Evolutionary conservation across 2,329 filamentous ascomycete species (phyloP), one percentile per base, ranked within the genome.

Genomic region (Ophiobolus disseminans): DNA sequence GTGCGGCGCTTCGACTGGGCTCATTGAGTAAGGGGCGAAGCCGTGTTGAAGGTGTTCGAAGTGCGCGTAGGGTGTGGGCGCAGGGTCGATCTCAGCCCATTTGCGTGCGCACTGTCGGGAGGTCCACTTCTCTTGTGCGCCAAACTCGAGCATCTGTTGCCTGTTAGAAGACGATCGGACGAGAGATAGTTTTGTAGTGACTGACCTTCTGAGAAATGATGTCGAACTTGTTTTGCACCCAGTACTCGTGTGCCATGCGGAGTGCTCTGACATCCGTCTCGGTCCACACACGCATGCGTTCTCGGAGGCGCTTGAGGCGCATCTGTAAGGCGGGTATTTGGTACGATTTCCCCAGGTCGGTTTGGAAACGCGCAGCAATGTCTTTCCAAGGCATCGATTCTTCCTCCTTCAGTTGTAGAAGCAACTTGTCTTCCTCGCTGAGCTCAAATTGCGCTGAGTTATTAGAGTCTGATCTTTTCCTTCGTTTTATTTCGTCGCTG

Each of bases 301-400:
- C 79, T 14, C 77, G 70, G 28, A 82, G 67, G 28, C 80, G 72
- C 62, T 81, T 81, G 56, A 79, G 75, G 16, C 79, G 77, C 80
- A 82, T 82, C 58, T 82, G 80, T 23, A 82, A 67, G 6, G 79
- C 78, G 3, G 80, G 78, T 39, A 81, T 78, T 53, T 80, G 76
- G 52, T 79, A 77, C 4, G 66, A 71, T 58, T 80, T 78, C 46
- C 77, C 77, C 21, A 77, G 68, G 22, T 80, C 78, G 10, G 72
- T 73, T 45, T 78, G 72, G 63, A 82, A 81, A 17, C 76, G 76
- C 5, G 73, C 70, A 7, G 77, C 78, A 49, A 82, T 82, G 48
- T 81, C 80, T 60, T 82, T 82, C 80, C 80, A 82, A 0, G 79
- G 76, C 45, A 82, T 74, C 23, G 69, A 73, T 45, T 82, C 78